Evolutionary conservation across 1,139 yeast species (phyloP), one percentile per base, ranked within the genome.

Genomic region (Casaregolazyma suthepensis): DNA sequence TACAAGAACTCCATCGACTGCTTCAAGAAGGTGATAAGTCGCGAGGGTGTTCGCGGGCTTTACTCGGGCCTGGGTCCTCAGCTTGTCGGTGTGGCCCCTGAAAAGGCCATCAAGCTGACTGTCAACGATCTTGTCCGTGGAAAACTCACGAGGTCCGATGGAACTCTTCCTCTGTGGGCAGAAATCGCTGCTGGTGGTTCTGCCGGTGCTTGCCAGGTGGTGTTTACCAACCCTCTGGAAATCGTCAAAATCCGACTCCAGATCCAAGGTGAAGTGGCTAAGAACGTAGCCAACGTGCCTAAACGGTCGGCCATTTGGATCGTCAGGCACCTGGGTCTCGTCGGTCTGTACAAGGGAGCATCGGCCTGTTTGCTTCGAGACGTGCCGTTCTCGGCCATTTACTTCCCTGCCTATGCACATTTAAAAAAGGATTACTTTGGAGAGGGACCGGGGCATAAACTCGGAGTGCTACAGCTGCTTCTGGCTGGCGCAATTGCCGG

Each of bases 121-220:
- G 96, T 93, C 50, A 93, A 93, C 71, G 99, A 93, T 68, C 76
- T 87, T 59, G 83, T 91, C 54, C 81, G 98, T 66, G 83, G 83
- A 48, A 77, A 82, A 57, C 83, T 94, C 61, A 79, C 89, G 26
- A 76, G 78, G 52, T 67, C 71, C 52, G 72, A 76, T 50, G 82
- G 83, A 9, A 70, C 75, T 51, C 80, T 91, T 58, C 75, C 87
- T 31, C 71, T 87, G 73, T 72, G 76, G 48, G 81, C 86, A 78
- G 99, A 93, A 71, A 75, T 93, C 52, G 58, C 81, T 13, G 94
- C 98, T 18, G 99, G 99, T 71, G 88, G 93, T 59, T 75, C 86
- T 53, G 99, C 99, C 15, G 99, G 99, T 70, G 95, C 87, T 2
- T 91, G 97, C 72, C 99, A 93, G 72, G 99, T 93, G 51, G 78